Evolutionary conservation across 2,329 filamentous ascomycete genomes (phyloP), one percentile per base, ranked within the genome.

Genomic region (Phaeosphaeriaceae sp.): DNA sequence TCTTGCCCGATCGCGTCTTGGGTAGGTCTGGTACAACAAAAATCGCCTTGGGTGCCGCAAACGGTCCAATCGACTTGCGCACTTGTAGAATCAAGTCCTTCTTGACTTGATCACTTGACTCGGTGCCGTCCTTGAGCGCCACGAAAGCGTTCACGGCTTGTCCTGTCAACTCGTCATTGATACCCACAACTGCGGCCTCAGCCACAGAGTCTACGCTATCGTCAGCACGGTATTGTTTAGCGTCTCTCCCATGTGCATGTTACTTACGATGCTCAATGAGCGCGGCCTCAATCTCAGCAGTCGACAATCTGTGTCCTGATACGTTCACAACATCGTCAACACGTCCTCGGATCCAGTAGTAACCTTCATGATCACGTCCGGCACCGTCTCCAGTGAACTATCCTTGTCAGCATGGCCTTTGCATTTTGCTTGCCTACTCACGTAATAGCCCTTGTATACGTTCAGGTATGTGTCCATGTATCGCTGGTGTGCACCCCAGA

Each of bases 291-390:
- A 99, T 99, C 80, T 99, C 95, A 36, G 95, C 94, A 10, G 95
- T 99, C 17, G 94, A 98, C 62, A 99, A 85, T 78, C 95, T 90
- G 80, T 99, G 95, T 25, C 95, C 95, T 69, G 91, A 95, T 62
- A 99, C 95, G 80, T 99, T 99, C 78, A 99, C 94, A 45, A 99
- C 95, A 73, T 99, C 95, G 76, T 99, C 95, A 53, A 99, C 95
- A 79, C 95, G 93, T 66, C 95, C 95, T 62, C 95, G 92, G 78
- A 99, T 99, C 95, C 95, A 99, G 88, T 98, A 99, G 85, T 97
- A 99, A 56, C 95, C 95, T 73, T 99, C 95, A 80, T 97, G 91
- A 78, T 99, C 95, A 75, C 95, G 91, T 59, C 91, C 95, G 55
- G 95, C 95, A 75, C 95, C 95, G 76, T 99, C 95, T 57, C 92